These are phyloP conservation scores for Sugiyamaella xylanicola DNA, from an alignment of 1,139 yeast genomes.

Conservation along the genomic window DNA sequence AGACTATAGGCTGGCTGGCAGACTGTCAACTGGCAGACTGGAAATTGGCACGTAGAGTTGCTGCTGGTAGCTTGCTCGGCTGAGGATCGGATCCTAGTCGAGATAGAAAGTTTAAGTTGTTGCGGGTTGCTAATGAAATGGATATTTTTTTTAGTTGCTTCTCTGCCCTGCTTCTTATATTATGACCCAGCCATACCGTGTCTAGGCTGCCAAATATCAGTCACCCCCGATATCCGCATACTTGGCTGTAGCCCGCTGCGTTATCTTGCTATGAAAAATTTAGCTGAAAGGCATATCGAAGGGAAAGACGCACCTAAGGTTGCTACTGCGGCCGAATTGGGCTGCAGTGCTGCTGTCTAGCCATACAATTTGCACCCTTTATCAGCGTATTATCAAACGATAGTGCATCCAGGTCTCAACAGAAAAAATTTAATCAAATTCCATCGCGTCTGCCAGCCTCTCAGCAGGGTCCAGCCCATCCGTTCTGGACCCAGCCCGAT, in stretches of 20 bases:
- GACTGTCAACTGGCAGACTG: too few species aligned
- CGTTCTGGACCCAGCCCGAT: too few species aligned
- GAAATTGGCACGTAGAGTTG: too few species aligned
- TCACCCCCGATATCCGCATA: neutral
- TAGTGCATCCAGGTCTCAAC: conserved; percentile 3
- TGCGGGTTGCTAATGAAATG: too few species aligned
- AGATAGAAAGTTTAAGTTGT: too few species aligned
- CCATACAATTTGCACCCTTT: neutral
- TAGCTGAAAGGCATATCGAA: neutral
- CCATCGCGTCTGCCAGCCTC: neutral
- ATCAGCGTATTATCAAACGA: conserved; percentile 1
- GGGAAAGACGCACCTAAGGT: conserved; percentile 13
- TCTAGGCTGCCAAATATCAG: neutral
- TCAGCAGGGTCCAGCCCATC: neutral
- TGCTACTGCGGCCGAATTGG: conserved; percentile 17
- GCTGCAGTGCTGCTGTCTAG: conserved; percentile 6
- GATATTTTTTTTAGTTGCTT: neutral
- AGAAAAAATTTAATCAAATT: neutral
- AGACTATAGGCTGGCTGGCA: too few species aligned
- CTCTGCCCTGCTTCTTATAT: neutral
- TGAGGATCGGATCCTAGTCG: neutral
- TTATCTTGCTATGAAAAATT: conserved; percentile 17
- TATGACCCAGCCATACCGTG: neutral
- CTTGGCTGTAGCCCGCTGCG: neutral
- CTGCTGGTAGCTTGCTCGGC: too few species aligned